A percentile compares a stretch with the other conserved stretches of the same genome.
These are phyloP conservation scores for Calonectria montana DNA, from an alignment of 2,329 filamentous ascomycete genomes.

Conservation along the genomic window DNA sequence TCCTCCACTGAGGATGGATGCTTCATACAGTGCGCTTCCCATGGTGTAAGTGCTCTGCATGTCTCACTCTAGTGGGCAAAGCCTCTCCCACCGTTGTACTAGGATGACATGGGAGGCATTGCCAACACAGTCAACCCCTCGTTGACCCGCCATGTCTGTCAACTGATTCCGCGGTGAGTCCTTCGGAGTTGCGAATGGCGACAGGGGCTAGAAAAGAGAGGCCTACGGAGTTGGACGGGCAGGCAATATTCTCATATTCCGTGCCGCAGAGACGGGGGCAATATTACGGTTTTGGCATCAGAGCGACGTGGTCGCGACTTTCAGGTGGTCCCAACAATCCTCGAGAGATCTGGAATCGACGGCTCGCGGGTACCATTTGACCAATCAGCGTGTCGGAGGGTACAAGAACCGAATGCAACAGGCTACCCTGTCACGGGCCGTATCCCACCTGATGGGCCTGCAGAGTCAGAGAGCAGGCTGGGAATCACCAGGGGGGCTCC, in stretches of 20 bases:
- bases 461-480: slow-evolving; percentile 8
- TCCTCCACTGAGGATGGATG: slow-evolving; percentile 5
- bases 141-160: neutral
- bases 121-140: slow-evolving; percentile 3
- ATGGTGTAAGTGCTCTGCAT: slow-evolving; percentile 21
- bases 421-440: slow-evolving; percentile 20
- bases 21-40: slow-evolving; percentile 10
- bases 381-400: slow-evolving; percentile 13
- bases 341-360: slow-evolving; percentile 27
- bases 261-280: slow-evolving; percentile 1
- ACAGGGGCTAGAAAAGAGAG: neutral
- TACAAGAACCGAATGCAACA: slow-evolving; percentile 23
- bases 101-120: slow-evolving; percentile 12
- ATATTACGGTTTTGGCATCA: neutral
- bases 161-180: slow-evolving; percentile 2
- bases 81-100: neutral
- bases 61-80: slow-evolving; percentile 27
- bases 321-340: slow-evolving; percentile 22
- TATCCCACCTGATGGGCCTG: slow-evolving; percentile 24
- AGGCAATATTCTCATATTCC: slow-evolving; percentile 2
- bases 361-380: slow-evolving; percentile 13
- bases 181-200: slow-evolving; percentile 4
- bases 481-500: slow-evolving; percentile 14
- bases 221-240: neutral
- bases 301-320: neutral